Evolutionary conservation across 1,284 basidiomycete species (phyloP), one percentile per base, ranked within the genome.

Genomic region (Pseudozyma hubeiensis): DNA sequence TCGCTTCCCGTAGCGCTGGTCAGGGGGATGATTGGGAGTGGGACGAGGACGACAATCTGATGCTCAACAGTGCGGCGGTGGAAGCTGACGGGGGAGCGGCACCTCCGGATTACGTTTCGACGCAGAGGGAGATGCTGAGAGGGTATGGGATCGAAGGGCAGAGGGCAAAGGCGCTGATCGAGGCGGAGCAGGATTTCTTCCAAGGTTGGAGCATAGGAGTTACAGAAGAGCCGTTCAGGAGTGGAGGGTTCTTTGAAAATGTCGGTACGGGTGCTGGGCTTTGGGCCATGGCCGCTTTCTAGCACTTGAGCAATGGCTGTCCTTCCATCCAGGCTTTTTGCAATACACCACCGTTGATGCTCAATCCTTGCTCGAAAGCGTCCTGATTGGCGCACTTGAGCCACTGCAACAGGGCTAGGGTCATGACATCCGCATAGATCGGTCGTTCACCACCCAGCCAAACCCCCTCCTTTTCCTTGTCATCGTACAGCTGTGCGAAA

Each of bases 141-240:
- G 71, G 71, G 2, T 65, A 59, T 31, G 71, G 71, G 3, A 57
- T 62, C 39, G 63, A 74, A n/a, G 65, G 58, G 7, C 43, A 45
- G 11, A 17, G 48, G 10, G 66, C 66, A 4, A 49, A 56, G 14
- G 59, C 57, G 5, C 19, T 69, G 37, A 48, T 74, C 34, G 65
- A 69, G 34, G 60, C 62, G n/a, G 67, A 75, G 14, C 46, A 49
- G 6, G 67, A 75, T 54, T 75, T 66, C 33, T 75, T 75, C 53
- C 14, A 51, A 9, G 72, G 72, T 9, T 75, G 72, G 72, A 70
- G 66, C 44, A 58, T 70, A 31, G 72, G 72, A n/a, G 60, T 46
- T 3, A 67, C 72, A 2, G 56, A 63, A 29, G 72, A 75, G 45
- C 72, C 72, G 6, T 75, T 66, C 45, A 59, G 57, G 30, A 64